Evolutionary conservation across 2,329 filamentous ascomycete species (phyloP).

Genomic region (Xylaria sp.): DNA sequence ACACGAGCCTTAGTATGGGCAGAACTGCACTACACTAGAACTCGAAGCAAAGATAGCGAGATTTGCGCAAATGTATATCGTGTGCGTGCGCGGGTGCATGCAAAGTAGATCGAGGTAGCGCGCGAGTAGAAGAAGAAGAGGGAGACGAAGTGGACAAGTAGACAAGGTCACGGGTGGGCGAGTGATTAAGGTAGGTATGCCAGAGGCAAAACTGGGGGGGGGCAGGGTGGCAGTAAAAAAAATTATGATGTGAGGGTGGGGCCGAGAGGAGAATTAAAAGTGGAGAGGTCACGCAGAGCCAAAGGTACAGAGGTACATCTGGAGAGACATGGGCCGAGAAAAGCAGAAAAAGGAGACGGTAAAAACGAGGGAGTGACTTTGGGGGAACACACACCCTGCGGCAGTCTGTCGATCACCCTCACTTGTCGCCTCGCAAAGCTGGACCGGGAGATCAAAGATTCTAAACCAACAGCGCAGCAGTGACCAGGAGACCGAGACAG

Average conservation of each 20-base stretch:
- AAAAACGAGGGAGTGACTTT: slow-evolving; percentile 26
- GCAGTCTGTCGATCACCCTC: slow-evolving; percentile 21
- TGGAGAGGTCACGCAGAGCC: slow-evolving; percentile 12
- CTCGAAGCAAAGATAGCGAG: slow-evolving; percentile 26
- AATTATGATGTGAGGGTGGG: slow-evolving; percentile 23
- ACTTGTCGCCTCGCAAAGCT: slow-evolving; percentile 22
- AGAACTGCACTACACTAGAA: background rate
- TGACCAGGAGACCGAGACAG: slow-evolving; percentile 9
- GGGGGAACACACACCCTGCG: slow-evolving; percentile 20
- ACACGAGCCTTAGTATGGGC: slow-evolving; percentile 23
- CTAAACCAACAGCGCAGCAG: slow-evolving; percentile 5
- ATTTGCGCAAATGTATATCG: slow-evolving; percentile 35
- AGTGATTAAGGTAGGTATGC: slow-evolving; percentile 36
- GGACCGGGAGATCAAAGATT: background rate
- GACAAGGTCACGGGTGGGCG: slow-evolving; percentile 39
- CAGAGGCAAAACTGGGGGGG: slow-evolving; percentile 32
- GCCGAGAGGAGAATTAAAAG: slow-evolving; percentile 18
- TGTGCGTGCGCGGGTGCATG: slow-evolving; percentile 39
- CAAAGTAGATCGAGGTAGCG: slow-evolving; percentile 42
- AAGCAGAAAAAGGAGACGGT: slow-evolving; percentile 7
- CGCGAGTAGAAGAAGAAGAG: slow-evolving; percentile 36
- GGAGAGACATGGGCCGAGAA: background rate
- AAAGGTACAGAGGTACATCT: background rate
- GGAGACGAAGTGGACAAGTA: slow-evolving; percentile 41
- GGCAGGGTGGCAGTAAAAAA: slow-evolving; percentile 27